phyloP scores from a whole-genome alignment of 495 filamentous ascomycete species.

The Podospora sp. region DNA sequence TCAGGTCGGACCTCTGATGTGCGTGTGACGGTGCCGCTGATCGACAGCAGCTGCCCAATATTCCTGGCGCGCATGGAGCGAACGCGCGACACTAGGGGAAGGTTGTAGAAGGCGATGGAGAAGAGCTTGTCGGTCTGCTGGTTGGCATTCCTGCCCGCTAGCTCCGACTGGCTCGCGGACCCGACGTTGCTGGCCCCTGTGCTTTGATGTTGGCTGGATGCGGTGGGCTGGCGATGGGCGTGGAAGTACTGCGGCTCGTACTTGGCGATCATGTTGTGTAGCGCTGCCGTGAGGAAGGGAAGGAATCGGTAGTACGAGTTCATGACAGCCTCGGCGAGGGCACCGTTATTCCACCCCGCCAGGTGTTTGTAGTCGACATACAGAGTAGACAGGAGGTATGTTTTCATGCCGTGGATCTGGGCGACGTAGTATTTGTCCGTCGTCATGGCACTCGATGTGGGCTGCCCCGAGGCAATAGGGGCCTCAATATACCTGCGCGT shows the following conservation, averaged over 20 bases:
- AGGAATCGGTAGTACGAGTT: conserved; percentile 93
- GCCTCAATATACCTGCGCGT: conserved; percentile 71
- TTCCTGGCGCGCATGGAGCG: conserved; percentile 86
- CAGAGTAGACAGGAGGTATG: conserved; percentile 87
- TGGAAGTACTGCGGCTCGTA: conserved; percentile 93
- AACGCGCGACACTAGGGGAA: conserved; percentile 89
- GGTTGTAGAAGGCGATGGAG: conserved; percentile 91
- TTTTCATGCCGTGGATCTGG: conserved; percentile 87
- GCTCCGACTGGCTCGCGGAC: conserved; percentile 64
- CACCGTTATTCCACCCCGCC: conserved; percentile 66
- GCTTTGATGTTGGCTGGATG: conserved; percentile 62
- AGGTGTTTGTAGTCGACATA: conserved; percentile 97
- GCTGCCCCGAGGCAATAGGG: conserved; percentile 68
- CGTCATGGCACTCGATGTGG: conserved; percentile 70
- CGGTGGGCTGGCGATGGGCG: conserved; percentile 78
- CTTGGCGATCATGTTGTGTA: conserved; percentile 92
- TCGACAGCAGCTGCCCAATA: conserved; percentile 88
- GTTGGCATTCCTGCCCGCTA: conserved; percentile 73
- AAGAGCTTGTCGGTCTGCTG: conserved; percentile 98
- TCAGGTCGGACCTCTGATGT: conserved; percentile 97
- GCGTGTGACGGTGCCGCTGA: conserved; percentile 94
- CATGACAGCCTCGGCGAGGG: conserved; percentile 79
- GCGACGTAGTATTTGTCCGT: conserved; percentile 96
- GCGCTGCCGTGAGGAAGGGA: conserved; percentile 83
- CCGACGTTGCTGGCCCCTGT: conserved; percentile 68